Base-by-base conservation (phyloP, 129 eudicot genomes). In the Chrysanthemum makinoi region DNA sequence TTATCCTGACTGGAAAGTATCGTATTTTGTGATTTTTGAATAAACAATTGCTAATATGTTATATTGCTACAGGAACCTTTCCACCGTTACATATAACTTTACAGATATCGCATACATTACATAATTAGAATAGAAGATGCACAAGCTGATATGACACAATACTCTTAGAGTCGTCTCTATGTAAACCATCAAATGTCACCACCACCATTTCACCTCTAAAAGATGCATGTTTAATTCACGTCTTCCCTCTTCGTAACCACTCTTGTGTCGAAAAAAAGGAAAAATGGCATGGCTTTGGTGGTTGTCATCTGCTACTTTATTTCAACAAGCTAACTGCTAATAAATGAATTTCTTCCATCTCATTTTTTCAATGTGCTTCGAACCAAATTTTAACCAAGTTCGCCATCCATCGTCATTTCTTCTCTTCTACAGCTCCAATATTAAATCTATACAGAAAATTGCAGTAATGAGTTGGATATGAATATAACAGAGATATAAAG, bases 261-360 rank as follows among this genome's bases (percentile, higher is more conserved):
- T 22, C 1, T 22, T 22, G 19, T 65, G 15, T 17, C 44, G 52
- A 2, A 6, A 22, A 49, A 20, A 48, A 28, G 26, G 56, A 15
- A 67, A 48, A 67, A 48, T 13, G 46, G 13, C 5, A 46, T 12
- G 10, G 48, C 14, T 67, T 47, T 47, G 72, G 46, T 48, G 59
- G 58, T 22, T 66, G 4, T 20, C 43, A 24, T 67, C 56, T 14
- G 1, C 35, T 30, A 30, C 35, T 30, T 30, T 30, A 30, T 30
- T 30, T 30, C 35, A 30, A 30, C 35, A 30, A 30, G 7, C 72
- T 15, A 49, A 12, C 9, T 26, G 4, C 61, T 28, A 48, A 11
- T 49, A 67, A 44, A 43, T 22, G 72, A 67, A 66, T 24, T n/a
- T 51, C 14, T 51, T 28, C 39, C 46, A 33, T 50, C 72, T 17